A percentile compares a stretch with the other conserved stretches of the same genome.
Evolutionary conservation across 2,329 filamentous ascomycete genomes (phyloP).

Genomic region (Colletotrichum liriopes): DNA sequence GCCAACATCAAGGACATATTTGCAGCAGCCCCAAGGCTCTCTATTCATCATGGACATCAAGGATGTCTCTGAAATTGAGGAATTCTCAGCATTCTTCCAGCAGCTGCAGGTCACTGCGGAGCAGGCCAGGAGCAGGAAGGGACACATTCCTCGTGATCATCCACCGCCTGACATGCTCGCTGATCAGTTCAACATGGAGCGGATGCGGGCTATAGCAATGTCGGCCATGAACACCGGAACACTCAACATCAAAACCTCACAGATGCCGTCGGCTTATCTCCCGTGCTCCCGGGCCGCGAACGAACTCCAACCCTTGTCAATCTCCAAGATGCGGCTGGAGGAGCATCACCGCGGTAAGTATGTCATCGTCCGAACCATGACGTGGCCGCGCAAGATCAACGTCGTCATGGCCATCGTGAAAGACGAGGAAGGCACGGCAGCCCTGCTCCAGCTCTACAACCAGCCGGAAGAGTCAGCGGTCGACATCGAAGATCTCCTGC

Average conservation of each 20-base stretch:
- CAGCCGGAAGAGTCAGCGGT: slow-evolving; percentile 56
- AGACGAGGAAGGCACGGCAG: slow-evolving; percentile 55
- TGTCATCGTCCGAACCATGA: slow-evolving; percentile 44
- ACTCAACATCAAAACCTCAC: slow-evolving; percentile 6
- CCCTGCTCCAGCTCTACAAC: slow-evolving; percentile 59
- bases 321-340: slow-evolving; percentile 51
- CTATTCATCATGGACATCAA: slow-evolving; percentile 16
- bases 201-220: neutral
- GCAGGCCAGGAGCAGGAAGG: neutral
- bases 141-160: neutral
- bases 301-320: slow-evolving; percentile 46
- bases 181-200: neutral
- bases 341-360: slow-evolving; percentile 48
- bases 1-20: neutral
- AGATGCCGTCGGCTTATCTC: slow-evolving; percentile 42
- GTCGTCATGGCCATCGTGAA: slow-evolving; percentile 53
- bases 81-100: neutral
- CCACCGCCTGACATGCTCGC: neutral
- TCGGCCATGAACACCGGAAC: neutral
- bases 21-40: neutral
- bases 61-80: neutral
- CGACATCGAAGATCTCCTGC: slow-evolving; percentile 53
- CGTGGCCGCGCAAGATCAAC: slow-evolving; percentile 41
- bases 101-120: neutral
- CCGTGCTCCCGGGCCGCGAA: slow-evolving; percentile 45